Evolutionary conservation across 2,329 filamentous ascomycete genomes (phyloP).

Genomic region (Nothopassalora personata): DNA sequence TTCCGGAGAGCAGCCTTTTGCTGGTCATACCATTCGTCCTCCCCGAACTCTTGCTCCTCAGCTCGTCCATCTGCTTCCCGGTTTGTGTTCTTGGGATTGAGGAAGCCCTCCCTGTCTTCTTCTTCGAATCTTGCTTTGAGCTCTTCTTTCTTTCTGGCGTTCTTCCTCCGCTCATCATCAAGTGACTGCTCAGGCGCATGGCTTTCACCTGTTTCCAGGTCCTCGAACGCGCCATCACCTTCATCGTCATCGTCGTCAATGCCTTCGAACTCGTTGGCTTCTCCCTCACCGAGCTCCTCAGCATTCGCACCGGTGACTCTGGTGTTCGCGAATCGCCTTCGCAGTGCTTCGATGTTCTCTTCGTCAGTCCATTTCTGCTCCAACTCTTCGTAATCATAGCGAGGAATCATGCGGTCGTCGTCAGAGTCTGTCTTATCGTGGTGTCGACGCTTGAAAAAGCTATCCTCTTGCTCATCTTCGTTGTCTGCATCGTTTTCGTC

Average conservation of each 20-base stretch:
- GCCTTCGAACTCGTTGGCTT: constrained; percentile 46
- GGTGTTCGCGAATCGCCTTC: constrained; percentile 68
- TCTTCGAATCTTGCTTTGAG: constrained; percentile 92
- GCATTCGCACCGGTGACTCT: constrained; percentile 50
- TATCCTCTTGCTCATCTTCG: constrained; percentile 57
- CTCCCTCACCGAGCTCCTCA: constrained; percentile 47
- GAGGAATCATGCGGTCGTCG: constrained; percentile 75
- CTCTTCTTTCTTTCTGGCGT: constrained; percentile 89
- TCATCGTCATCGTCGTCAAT: constrained; percentile 55
- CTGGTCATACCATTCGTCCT: constrained; percentile 97
- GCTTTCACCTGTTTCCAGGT: constrained; percentile 72
- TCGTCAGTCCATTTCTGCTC: constrained; percentile 80
- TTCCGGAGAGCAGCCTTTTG: constrained; percentile 94
- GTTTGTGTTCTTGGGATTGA: constrained; percentile 78
- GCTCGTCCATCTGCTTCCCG: constrained; percentile 60
- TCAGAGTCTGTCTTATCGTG: constrained; percentile 45
- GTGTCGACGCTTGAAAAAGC: constrained; percentile 57
- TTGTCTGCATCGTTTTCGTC: constrained; percentile 49
- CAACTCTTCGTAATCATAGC: constrained; percentile 73
- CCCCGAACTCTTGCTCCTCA: constrained; percentile 75
- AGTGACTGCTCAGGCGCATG: constrained; percentile 28
- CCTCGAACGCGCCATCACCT: constrained; percentile 77
- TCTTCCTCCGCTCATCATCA: constrained; percentile 72
- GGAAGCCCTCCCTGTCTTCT: constrained; percentile 93
- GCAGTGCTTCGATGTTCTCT: constrained; percentile 69